phyloP scores from a whole-genome alignment of 768 basidiomycete species.

The Auriscalpium vulgare region DNA sequence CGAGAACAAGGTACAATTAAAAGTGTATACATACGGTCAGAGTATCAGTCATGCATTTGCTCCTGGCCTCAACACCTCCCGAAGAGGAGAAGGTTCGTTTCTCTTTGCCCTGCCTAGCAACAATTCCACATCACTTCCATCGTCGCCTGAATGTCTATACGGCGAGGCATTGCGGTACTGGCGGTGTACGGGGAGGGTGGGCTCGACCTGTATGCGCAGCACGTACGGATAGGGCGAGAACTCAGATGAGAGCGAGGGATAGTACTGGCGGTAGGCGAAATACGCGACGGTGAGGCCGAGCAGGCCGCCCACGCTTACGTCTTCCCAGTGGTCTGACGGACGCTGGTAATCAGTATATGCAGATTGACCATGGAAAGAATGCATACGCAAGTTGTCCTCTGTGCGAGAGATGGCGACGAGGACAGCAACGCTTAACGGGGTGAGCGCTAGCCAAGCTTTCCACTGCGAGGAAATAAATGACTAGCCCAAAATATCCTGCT shows the following conservation, averaged over 20 bases:
- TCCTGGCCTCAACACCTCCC: too few relatives aligned
- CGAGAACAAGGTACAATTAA: too few relatives aligned
- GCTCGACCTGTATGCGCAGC: slow-evolving; percentile 33
- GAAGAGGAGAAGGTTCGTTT: too few relatives aligned
- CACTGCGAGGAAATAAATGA: slow-evolving; percentile 12
- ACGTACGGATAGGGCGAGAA: slow-evolving; percentile 63
- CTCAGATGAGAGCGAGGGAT: slow-evolving; percentile 54
- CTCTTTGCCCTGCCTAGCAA: too few relatives aligned
- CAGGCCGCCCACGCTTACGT: slow-evolving; percentile 72
- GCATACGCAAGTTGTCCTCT: slow-evolving; percentile 85
- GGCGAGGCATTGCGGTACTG: too few relatives aligned
- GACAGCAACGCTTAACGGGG: slow-evolving; percentile 71
- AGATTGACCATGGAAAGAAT: neutral
- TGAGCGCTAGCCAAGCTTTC: slow-evolving; percentile 79
- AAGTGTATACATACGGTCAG: too few relatives aligned
- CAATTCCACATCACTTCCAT: too few relatives aligned
- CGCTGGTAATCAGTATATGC: neutral
- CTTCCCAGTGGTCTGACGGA: slow-evolving; percentile 79
- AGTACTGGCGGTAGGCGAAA: slow-evolving; percentile 80
- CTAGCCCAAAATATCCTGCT: neutral
- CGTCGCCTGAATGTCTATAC: too few relatives aligned
- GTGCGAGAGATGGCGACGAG: slow-evolving; percentile 80
- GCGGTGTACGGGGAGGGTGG: neutral
- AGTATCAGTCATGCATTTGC: too few relatives aligned
- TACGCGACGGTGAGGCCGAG: slow-evolving; percentile 70